phyloP scores from a whole-genome alignment of 2,329 filamentous ascomycete species.

The Fusarium ramigenum region DNA sequence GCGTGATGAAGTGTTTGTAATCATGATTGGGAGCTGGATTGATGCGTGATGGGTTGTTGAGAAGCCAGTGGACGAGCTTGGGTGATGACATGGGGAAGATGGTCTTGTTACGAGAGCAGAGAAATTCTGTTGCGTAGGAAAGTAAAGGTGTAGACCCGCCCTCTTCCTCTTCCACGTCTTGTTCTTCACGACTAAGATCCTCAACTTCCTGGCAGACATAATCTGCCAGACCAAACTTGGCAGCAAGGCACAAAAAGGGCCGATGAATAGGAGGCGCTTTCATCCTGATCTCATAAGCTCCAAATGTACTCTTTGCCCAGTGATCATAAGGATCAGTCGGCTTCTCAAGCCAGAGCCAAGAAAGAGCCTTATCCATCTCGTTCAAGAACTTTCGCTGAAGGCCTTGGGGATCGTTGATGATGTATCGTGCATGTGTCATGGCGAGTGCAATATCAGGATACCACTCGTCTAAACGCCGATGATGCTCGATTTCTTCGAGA shows the following conservation, averaged over 20 bases:
- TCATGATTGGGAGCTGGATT: conserved; percentile 2
- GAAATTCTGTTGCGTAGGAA: conserved; percentile 8
- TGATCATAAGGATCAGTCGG: neutral
- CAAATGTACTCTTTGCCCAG: conserved; percentile 14
- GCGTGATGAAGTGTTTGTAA: conserved; percentile 10
- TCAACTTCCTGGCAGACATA: conserved; percentile 7
- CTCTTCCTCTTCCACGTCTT: neutral
- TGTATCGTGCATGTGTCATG: conserved; percentile 49
- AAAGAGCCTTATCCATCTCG: conserved; percentile 7
- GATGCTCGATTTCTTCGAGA: conserved; percentile 48
- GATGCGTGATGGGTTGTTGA: neutral
- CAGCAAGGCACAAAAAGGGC: conserved; percentile 2
- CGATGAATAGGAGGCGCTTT: conserved; percentile 1
- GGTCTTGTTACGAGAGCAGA: conserved; percentile 14
- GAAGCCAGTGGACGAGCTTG: neutral
- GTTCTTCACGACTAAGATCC: neutral
- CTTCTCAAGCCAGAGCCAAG: conserved; percentile 5
- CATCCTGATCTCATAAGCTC: conserved; percentile 5
- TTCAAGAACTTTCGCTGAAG: neutral
- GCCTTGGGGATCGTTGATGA: conserved; percentile 20
- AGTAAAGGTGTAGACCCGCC: neutral
- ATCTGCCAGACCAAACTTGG: neutral
- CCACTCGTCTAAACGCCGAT: conserved; percentile 52
- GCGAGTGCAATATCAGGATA: conserved; percentile 50
- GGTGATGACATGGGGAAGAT: conserved; percentile 5